Evolutionary conservation across 2,329 filamentous ascomycete genomes (phyloP).

Genomic region (Cyphellophora europaea): DNA sequence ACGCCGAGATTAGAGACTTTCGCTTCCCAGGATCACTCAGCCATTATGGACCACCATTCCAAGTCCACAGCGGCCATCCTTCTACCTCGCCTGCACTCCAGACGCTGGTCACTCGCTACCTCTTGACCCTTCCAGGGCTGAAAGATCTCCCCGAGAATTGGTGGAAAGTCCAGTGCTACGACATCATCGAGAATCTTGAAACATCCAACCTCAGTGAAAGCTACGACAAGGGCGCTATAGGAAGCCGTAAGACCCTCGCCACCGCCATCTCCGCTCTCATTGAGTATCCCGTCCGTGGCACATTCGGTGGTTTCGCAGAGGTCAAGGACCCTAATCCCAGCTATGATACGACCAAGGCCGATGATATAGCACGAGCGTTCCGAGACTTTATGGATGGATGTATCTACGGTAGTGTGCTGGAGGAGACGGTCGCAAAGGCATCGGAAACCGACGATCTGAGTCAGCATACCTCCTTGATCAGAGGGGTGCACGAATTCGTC

Average conservation of each 20-base stretch:
- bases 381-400: slow-evolving; percentile 56
- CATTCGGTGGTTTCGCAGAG: slow-evolving; percentile 51
- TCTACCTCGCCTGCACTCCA: slow-evolving; percentile 58
- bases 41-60: slow-evolving; percentile 63
- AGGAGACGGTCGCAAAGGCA: slow-evolving; percentile 54
- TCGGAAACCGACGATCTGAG: slow-evolving; percentile 54
- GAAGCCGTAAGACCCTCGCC: slow-evolving; percentile 64
- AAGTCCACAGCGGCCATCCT: slow-evolving; percentile 25
- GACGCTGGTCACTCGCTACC: slow-evolving; percentile 54
- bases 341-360: slow-evolving; percentile 51
- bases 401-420: slow-evolving; percentile 59
- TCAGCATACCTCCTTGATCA: slow-evolving; percentile 51
- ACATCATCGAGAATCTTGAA: slow-evolving; percentile 52
- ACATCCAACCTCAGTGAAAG: slow-evolving; percentile 67
- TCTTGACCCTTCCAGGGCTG: slow-evolving; percentile 58
- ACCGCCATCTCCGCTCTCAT: slow-evolving; percentile 62
- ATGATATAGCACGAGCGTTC: slow-evolving; percentile 56
- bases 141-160: slow-evolving; percentile 54
- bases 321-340: slow-evolving; percentile 21
- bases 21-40: slow-evolving; percentile 55
- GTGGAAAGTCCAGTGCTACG: slow-evolving; percentile 54
- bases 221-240: slow-evolving; percentile 69
- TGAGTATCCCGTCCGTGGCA: slow-evolving; percentile 59
- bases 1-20: slow-evolving; percentile 63
- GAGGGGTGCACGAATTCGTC: slow-evolving; percentile 57